Evolutionary conservation across 2,329 filamentous ascomycete genomes (phyloP), one percentile per base, ranked within the genome.

Genomic region (Diaporthe ampelina): DNA sequence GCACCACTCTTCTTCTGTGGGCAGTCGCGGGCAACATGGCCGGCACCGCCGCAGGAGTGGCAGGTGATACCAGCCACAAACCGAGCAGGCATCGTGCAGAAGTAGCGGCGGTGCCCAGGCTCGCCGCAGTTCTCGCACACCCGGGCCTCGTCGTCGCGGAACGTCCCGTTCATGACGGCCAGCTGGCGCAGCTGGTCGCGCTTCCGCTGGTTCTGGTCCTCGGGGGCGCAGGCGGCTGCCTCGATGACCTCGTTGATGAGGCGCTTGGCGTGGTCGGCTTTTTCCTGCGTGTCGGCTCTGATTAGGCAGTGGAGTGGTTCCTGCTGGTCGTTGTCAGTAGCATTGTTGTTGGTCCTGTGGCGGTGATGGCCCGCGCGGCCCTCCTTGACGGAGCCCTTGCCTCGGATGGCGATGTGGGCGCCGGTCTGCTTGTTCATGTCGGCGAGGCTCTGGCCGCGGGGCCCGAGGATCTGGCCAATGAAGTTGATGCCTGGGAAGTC

Each of bases 401-500:
- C 94, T 82, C 93, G 92, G 81, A 95, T 94, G 77, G 92, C 93
- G 84, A 95, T 95, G 83, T 94, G 94, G 78, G 93, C 93, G 76
- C 90, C 89, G 63, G 93, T 94, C 84, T 94, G 90, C 78, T 90
- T 89, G 82, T 94, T 92, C 93, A 95, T 94, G 82, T 93, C 94
- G 84, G 94, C 94, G 80, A 95, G 86, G 77, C 93, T 95, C 82
- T 94, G 94, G 82, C 93, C 94, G 90, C 94, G 92, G 82, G 93
- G 93, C 83, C 94, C 93, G 87, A 95, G 94, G 81, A 95, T 91
- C 86, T 95, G 91, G 84, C 93, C 93, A 89, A 95, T 95, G 92
- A 95, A 95, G 89, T 95, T 95, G 89, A 94, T 94, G 83, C 94
- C 91, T 86, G 93, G 93, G 85, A 94, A 95, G 85, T 95, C 93